Conservation (phyloP, 225 moss, liverwort and hornwort species). For the Antitrichia curtipendula region DNA sequence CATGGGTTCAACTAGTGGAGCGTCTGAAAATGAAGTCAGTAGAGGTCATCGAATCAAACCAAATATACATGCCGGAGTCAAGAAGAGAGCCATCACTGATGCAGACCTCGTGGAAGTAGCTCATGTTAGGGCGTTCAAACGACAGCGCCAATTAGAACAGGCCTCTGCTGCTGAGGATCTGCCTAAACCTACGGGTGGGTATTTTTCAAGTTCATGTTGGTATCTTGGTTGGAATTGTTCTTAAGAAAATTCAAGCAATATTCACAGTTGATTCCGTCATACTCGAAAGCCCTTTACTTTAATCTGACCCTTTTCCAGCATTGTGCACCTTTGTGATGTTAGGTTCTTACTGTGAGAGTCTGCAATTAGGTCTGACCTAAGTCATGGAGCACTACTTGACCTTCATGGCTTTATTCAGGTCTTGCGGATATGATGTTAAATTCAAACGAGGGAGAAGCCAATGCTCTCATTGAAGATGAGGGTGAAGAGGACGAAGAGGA, state of each 20-base stretch:
- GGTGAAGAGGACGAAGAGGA: slow-evolving; percentile 68
- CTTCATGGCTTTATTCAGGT: slow-evolving; percentile 3
- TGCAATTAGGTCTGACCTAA: background rate
- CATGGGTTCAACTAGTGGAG: slow-evolving; percentile 3
- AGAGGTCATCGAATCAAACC: slow-evolving; percentile 50
- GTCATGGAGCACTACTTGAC: background rate
- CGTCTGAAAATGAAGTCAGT: slow-evolving; percentile 24
- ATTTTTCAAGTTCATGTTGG: background rate
- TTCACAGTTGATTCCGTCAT: background rate
- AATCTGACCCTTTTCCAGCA: background rate
- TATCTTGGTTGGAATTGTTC: background rate
- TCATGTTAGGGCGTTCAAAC: slow-evolving; percentile 83
- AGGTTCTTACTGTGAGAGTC: background rate
- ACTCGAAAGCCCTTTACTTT: background rate
- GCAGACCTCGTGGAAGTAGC: slow-evolving; percentile 51
- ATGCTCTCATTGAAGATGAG: slow-evolving; percentile 36
- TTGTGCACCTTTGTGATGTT: background rate
- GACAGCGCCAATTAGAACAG: slow-evolving; percentile 56
- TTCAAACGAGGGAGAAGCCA: slow-evolving; percentile 15
- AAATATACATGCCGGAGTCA: slow-evolving; percentile 16
- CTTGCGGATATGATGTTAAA: background rate
- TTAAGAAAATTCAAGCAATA: background rate
- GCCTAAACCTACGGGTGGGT: slow-evolving; percentile 1
- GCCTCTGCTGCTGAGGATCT: slow-evolving; percentile 17
- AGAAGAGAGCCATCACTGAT: slow-evolving; percentile 37